phyloP scores from a whole-genome alignment of 805 yeast genomes.

The Sugiyamaella smithiae region DNA sequence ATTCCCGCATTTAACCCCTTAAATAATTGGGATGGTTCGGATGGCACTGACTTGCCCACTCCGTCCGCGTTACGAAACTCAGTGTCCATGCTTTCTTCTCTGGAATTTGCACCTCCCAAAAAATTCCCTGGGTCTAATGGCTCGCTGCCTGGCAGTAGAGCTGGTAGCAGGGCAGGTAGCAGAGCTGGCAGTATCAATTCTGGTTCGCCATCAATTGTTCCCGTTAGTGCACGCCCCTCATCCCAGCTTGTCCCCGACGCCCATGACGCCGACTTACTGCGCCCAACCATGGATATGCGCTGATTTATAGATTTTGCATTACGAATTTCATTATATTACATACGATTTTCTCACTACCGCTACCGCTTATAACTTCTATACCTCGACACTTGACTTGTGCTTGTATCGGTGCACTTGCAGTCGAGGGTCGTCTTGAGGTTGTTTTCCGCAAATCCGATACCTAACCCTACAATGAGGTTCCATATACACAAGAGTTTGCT shows the following conservation, averaged over 20 bases:
- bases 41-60: conserved; percentile 21
- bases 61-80: conserved; percentile 26
- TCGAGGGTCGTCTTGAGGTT: no score
- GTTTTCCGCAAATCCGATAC: no score
- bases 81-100: conserved; percentile 20
- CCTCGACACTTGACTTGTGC: no score
- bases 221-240: conserved; percentile 15
- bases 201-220: conserved; percentile 8
- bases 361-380: no score
- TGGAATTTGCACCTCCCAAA: conserved; percentile 29
- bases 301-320: conserved; percentile 6
- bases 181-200: conserved; percentile 10
- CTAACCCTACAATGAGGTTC: no score
- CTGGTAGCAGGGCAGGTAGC: conserved; percentile 8
- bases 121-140: conserved; percentile 14
- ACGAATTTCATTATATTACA: no score
- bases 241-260: conserved; percentile 25
- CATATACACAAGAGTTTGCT: conserved; percentile 6
- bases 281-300: conserved; percentile 31
- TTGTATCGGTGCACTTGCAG: no score
- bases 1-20: conserved; percentile 12
- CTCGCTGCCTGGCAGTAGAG: neutral
- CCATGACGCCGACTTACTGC: conserved; percentile 21
- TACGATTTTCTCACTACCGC: no score
- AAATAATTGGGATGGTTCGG: conserved; percentile 10